Evolutionary conservation across 2,329 filamentous ascomycete genomes (phyloP).

Genomic region (Diaporthe eres): DNA sequence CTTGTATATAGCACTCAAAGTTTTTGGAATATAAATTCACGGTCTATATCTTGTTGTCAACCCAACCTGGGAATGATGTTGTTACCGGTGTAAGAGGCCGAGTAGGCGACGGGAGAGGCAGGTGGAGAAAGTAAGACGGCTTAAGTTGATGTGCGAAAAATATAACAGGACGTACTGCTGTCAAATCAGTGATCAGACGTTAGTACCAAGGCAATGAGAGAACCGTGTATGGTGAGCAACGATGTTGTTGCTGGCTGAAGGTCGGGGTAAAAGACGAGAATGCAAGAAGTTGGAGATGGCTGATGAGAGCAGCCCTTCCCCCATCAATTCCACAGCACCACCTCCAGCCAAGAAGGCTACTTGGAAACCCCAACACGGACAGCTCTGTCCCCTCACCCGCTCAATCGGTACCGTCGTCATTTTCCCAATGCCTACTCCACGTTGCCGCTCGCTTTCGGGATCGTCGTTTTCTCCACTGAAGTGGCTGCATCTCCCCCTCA

Average conservation of each 20-base stretch:
- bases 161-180: not conserved
- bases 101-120: not conserved
- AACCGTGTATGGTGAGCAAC: not conserved
- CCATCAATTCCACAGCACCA: not conserved
- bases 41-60: not conserved
- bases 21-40: not conserved
- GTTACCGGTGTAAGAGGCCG: not conserved
- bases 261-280: not conserved
- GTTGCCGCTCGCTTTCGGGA: not conserved
- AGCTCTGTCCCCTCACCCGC: not conserved
- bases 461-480: not conserved
- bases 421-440: conserved; percentile 15
- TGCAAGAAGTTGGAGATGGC: conserved; percentile 8
- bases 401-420: conserved; percentile 9
- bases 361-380: not conserved
- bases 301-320: not conserved
- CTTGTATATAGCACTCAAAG: not conserved
- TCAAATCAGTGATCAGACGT: too few species aligned
- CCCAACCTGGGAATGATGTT: not conserved
- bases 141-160: not conserved
- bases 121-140: not conserved
- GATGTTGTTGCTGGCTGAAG: not conserved
- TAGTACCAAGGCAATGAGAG: not conserved
- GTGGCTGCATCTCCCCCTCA: not conserved
- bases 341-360: conserved; percentile 1